These are phyloP conservation scores for Ophiosphaerella korrae DNA, from an alignment of 2,329 filamentous ascomycete species.

Conservation along the genomic window DNA sequence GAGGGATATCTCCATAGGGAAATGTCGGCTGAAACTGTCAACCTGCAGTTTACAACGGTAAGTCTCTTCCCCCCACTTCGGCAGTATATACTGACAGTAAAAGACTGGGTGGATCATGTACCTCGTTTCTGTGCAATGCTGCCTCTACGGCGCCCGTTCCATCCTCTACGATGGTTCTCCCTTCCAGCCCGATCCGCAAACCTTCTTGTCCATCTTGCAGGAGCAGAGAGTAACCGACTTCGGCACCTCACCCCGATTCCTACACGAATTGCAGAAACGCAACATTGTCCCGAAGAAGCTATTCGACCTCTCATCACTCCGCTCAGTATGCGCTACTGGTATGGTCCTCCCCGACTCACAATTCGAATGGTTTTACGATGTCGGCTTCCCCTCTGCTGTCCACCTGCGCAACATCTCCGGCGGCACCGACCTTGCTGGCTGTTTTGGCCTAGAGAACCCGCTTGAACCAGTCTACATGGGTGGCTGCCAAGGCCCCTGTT, in stretches of 20 bases:
- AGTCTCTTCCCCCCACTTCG: conserved; percentile 9
- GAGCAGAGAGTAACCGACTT: conserved; percentile 72
- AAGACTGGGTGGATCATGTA: conserved; percentile 81
- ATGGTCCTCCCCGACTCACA: conserved; percentile 80
- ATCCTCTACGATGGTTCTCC: conserved; percentile 86
- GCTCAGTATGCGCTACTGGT: conserved; percentile 71
- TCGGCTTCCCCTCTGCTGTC: conserved; percentile 68
- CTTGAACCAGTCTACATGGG: conserved; percentile 69
- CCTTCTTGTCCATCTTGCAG: conserved; percentile 66
- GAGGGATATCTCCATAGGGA: conserved; percentile 64
- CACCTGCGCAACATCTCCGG: conserved; percentile 77
- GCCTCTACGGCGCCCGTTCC: conserved; percentile 65
- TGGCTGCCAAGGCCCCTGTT: conserved; percentile 59
- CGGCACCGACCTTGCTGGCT: conserved; percentile 76
- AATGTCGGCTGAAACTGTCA: conserved; percentile 49
- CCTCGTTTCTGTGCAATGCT: conserved; percentile 62
- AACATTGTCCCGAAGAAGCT: conserved; percentile 66
- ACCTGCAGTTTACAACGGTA: conserved; percentile 63
- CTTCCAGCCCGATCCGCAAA: conserved; percentile 70
- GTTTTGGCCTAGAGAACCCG: conserved; percentile 68
- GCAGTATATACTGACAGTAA: neutral
- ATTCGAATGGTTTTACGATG: conserved; percentile 81
- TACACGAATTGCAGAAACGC: conserved; percentile 72
- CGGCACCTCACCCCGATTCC: conserved; percentile 76
- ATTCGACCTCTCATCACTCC: conserved; percentile 66